phyloP scores from a whole-genome alignment of 1,139 yeast genomes.

The Zygosaccharomyces pseudobailii region DNA sequence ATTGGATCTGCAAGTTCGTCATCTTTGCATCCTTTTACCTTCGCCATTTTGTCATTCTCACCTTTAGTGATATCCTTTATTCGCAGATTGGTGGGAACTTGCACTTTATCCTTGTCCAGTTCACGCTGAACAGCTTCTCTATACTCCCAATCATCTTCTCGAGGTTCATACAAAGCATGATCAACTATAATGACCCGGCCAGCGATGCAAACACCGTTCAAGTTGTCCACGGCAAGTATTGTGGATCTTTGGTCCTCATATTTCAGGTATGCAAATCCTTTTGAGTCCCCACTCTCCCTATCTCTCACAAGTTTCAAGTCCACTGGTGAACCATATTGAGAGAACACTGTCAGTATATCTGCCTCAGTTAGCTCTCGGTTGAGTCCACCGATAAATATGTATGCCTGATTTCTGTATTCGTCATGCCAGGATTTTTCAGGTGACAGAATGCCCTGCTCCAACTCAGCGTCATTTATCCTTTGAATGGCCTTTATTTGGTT shows the following conservation, averaged over 20 bases:
- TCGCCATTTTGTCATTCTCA: not conserved
- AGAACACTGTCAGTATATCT: slow-evolving; percentile 72
- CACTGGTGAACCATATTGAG: slow-evolving; percentile 87
- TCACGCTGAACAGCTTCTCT: slow-evolving; percentile 27
- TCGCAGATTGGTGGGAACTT: not conserved
- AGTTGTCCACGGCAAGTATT: slow-evolving; percentile 81
- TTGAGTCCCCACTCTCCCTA: slow-evolving; percentile 58
- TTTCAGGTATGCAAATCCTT: slow-evolving; percentile 78
- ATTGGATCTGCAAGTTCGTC: slow-evolving; percentile 21
- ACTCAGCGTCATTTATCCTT: slow-evolving; percentile 62
- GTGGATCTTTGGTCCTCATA: slow-evolving; percentile 81
- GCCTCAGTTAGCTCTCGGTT: slow-evolving; percentile 62
- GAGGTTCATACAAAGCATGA: slow-evolving; percentile 59
- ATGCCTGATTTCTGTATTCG: slow-evolving; percentile 71
- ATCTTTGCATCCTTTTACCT: not conserved
- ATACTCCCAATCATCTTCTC: slow-evolving; percentile 46
- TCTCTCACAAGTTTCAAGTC: slow-evolving; percentile 72
- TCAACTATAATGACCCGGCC: slow-evolving; percentile 65
- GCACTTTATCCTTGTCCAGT: slow-evolving; percentile 22
- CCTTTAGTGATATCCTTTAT: not conserved
- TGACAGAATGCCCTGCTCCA: slow-evolving; percentile 53
- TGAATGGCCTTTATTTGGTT: slow-evolving; percentile 43
- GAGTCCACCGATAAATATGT: slow-evolving; percentile 65
- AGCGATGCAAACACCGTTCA: slow-evolving; percentile 64
- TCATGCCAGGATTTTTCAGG: slow-evolving; percentile 79